Base-by-base conservation (phyloP, 2,329 filamentous ascomycete species). In the Coleophoma cylindrospora region DNA sequence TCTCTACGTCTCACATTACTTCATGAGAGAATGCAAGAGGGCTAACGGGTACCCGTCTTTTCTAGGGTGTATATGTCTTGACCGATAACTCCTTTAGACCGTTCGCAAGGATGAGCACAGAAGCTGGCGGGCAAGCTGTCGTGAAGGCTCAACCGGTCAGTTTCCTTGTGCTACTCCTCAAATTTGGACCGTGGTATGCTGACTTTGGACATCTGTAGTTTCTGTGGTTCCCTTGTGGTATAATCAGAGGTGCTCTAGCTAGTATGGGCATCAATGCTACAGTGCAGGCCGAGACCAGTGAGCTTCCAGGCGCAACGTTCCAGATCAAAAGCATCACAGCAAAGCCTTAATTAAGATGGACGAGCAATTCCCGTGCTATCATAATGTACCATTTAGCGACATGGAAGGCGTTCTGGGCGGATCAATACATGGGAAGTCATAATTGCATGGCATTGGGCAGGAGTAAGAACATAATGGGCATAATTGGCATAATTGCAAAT, bases 81-180 rank as follows among this genome's bases (percentile, higher is more conserved):
- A 97, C 92, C 13, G 94, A 99, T 70, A 91, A 91, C 66, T 76
- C 86, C 10, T 99, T 99, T 72, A 86, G 89, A 45, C 91, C 92
- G 0, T 86, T 99, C 58, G 80, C 84, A 34, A 81, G 91, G 45
- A 96, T 97, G 91, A 92, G 87, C 63, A 87, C 91, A 57, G 86
- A 92, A 60, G 75, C 82, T 15, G 81, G 86, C 38, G 84, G 85
- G 11, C 84, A 89, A 64, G 87, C 86, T 14, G 79, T 91, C 45
- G 71, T 79, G 17, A 78, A 84, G 61, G 91, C 91, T 22, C 89
- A 95, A 65, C 86, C 88, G 57, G 90, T 95, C 79, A 60, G 83
- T 72, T 41, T 48, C 38, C 9, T n/a, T 27, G 27, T 27, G 27
- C 9, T 27, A 27, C 27, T 8, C 27, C 27, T 27, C 27, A 27